Evolutionary conservation across 192 early-diverging fungal species (phyloP).

Genomic region (Mortierella hygrophila): DNA sequence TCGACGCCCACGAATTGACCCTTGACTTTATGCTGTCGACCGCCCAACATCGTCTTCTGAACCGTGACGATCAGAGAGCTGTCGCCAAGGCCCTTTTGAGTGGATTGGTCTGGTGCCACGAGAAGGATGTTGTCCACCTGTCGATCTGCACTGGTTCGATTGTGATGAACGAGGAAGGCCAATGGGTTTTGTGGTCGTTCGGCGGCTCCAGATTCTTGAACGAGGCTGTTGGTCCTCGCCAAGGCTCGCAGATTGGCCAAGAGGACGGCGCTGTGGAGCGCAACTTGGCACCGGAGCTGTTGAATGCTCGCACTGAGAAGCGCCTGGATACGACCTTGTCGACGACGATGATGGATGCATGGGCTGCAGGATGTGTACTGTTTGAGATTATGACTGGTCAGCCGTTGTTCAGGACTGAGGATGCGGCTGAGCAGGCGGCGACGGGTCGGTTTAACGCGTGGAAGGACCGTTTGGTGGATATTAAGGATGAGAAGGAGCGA

Average conservation of each 20-base stretch:
- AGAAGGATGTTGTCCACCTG: slow-evolving; percentile 54
- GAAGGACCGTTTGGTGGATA: slow-evolving; percentile 49
- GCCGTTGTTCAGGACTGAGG: slow-evolving; percentile 50
- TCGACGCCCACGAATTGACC: slow-evolving; percentile 51
- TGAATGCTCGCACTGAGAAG: slow-evolving; percentile 26
- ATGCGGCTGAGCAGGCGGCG: slow-evolving; percentile 48
- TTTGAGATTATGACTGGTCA: slow-evolving; percentile 54
- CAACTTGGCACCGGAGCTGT: slow-evolving; percentile 43
- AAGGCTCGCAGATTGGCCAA: slow-evolving; percentile 40
- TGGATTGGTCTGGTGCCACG: slow-evolving; percentile 52
- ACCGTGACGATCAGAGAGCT: slow-evolving; percentile 24
- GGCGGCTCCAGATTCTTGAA: slow-evolving; percentile 53
- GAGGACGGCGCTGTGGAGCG: slow-evolving; percentile 48
- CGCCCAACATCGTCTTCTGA: slow-evolving; percentile 25
- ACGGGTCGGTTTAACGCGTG: slow-evolving; percentile 51
- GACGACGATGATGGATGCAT: slow-evolving; percentile 46
- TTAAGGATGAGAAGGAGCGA: slow-evolving; percentile 31
- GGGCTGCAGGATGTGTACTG: slow-evolving; percentile 54
- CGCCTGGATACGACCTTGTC: slow-evolving; percentile 43
- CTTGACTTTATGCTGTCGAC: slow-evolving; percentile 41
- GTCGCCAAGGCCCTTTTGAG: slow-evolving; percentile 39
- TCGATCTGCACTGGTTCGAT: slow-evolving; percentile 53
- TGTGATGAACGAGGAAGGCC: slow-evolving; percentile 48
- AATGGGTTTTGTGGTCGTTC: slow-evolving; percentile 57
- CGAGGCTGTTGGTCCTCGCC: slow-evolving; percentile 48